These are phyloP conservation scores for Nitzschia sp. DNA, from an alignment of 108 stramenopile species.

Conservation along the genomic window DNA sequence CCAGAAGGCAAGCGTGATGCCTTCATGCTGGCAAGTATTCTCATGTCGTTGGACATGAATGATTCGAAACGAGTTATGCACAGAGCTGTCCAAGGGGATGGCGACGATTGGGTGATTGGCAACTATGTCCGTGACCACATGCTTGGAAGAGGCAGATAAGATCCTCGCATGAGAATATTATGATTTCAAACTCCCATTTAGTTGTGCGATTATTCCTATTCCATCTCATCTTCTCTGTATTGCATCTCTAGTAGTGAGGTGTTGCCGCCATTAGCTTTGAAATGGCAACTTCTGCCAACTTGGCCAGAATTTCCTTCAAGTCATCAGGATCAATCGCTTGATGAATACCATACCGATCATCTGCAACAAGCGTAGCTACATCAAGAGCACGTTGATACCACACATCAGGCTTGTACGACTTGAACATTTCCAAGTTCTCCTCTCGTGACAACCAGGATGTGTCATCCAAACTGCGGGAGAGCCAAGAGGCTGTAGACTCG, in stretches of 20 bases:
- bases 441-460: conserved; percentile 9
- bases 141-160: conserved; percentile 1
- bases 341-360: conserved; percentile 55
- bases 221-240: not conserved
- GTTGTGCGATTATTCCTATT: not conserved
- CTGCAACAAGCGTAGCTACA: conserved; percentile 58
- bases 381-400: conserved; percentile 66
- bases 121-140: conserved; percentile 35
- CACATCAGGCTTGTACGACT: conserved; percentile 48
- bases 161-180: not conserved
- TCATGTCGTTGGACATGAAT: conserved; percentile 37
- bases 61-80: conserved; percentile 44
- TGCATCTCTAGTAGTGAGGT: not conserved
- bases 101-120: conserved; percentile 39
- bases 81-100: conserved; percentile 39
- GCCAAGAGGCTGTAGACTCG: conserved; percentile 68
- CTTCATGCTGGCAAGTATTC: conserved; percentile 46
- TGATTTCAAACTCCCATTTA: not conserved
- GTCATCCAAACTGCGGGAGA: conserved; percentile 58
- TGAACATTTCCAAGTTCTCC: conserved; percentile 39
- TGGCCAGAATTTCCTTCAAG: conserved; percentile 42
- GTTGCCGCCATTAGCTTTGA: conserved; percentile 14
- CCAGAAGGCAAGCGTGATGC: conserved; percentile 50
- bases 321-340: conserved; percentile 37
- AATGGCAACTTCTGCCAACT: conserved; percentile 49